These are phyloP conservation scores for Cyphellophora europaea DNA, from an alignment of 2,329 filamentous ascomycete genomes.

Conservation along the genomic window DNA sequence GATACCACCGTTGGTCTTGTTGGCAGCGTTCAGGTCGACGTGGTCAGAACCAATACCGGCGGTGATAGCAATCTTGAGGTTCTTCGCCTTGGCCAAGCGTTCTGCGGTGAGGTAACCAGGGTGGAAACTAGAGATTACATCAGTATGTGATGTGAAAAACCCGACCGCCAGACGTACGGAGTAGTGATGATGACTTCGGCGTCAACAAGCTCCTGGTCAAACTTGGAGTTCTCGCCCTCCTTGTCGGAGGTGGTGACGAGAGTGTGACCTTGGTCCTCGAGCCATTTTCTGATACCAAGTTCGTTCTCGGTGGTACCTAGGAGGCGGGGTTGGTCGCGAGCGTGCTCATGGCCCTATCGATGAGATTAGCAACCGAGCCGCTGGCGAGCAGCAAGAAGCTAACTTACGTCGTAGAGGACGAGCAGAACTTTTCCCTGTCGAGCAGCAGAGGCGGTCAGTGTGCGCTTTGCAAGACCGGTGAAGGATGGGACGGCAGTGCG, in stretches of 20 bases:
- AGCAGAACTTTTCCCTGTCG: constrained; percentile 92
- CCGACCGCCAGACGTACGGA: constrained; percentile 49
- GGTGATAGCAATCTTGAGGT: constrained; percentile 93
- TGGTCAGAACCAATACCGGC: constrained; percentile 98
- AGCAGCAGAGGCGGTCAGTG: constrained; percentile 55
- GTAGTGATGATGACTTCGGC: constrained; percentile 99
- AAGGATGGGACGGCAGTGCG: constrained; percentile 16
- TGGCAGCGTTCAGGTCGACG: constrained; percentile 91
- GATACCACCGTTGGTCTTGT: constrained; percentile 95
- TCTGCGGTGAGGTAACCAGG: constrained; percentile 95
- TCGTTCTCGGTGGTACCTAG: constrained; percentile 97
- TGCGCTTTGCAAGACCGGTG: constrained; percentile 29
- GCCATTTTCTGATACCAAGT: constrained; percentile 93
- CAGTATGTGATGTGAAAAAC: not conserved
- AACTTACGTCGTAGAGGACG: constrained; percentile 79
- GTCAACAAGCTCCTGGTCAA: constrained; percentile 92
- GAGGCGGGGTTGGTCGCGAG: constrained; percentile 67
- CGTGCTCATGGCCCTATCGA: constrained; percentile 64
- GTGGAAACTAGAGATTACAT: constrained; percentile 66
- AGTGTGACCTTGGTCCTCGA: constrained; percentile 93
- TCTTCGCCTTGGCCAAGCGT: constrained; percentile 95
- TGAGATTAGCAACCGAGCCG: too few relatives aligned
- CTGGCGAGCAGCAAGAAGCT: too few relatives aligned
- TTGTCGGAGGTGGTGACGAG: constrained; percentile 97
- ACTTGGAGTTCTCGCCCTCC: constrained; percentile 84